Evolutionary conservation across 306 rosid genomes (phyloP).

Genomic region (Citrullus colocynthis): DNA sequence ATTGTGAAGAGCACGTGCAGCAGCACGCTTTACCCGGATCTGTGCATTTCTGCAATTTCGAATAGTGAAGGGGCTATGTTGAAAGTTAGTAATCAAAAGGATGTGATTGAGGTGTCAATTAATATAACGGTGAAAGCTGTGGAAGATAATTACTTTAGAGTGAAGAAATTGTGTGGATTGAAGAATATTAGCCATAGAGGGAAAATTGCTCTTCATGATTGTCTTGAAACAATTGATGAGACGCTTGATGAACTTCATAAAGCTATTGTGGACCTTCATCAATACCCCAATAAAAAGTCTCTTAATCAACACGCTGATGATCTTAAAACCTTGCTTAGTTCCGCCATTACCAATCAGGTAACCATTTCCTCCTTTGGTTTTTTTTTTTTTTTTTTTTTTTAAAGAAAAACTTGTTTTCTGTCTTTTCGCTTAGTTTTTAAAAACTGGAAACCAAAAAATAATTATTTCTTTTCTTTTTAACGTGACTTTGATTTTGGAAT

Average conservation of each 20-base stretch:
- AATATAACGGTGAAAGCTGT: conserved; percentile 42
- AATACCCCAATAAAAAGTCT: conserved; percentile 36
- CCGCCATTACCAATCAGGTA: conserved; percentile 66
- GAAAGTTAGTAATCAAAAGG: conserved; percentile 25
- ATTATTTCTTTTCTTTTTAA: too few species aligned
- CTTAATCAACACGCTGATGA: conserved; percentile 52
- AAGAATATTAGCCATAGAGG: conserved; percentile 35
- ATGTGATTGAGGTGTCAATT: conserved; percentile 37
- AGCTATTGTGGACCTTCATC: conserved; percentile 24
- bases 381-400: too few species aligned
- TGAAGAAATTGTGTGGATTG: conserved; percentile 20
- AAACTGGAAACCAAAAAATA: too few species aligned
- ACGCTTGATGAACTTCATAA: conserved; percentile 53
- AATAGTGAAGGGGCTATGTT: conserved; percentile 12
- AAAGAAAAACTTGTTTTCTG: too few species aligned
- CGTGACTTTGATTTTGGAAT: too few species aligned
- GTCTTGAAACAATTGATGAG: conserved; percentile 50
- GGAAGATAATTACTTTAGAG: conserved; percentile 25
- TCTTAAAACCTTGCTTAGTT: conserved; percentile 51
- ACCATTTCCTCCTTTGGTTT: too few species aligned
- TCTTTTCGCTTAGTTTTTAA: too few species aligned
- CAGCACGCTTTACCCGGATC: conserved; percentile 49
- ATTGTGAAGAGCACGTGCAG: conserved; percentile 48
- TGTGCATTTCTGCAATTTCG: conserved; percentile 57
- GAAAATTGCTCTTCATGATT: conserved; percentile 55